A percentile compares a stretch with the other conserved stretches of the same genome.
Conservation (phyloP, 306 rosid genomes). For the Trifolium pratense region DNA sequence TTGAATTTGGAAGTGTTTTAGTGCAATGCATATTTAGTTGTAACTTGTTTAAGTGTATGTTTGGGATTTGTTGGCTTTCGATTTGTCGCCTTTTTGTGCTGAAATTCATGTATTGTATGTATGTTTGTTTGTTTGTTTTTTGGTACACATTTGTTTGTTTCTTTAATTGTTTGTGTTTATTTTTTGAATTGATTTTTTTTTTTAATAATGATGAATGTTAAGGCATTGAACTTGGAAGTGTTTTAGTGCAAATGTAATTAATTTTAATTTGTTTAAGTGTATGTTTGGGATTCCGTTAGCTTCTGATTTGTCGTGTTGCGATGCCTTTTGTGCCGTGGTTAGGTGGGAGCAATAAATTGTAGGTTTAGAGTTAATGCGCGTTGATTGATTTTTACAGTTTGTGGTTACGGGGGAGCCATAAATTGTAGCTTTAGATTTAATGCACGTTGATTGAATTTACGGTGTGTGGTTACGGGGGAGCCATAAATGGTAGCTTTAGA, state of each 20-base stretch:
- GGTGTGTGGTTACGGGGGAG: not conserved
- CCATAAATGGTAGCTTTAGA: not conserved
- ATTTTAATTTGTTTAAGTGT: not conserved
- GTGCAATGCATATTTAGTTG: slow-evolving; percentile 17
- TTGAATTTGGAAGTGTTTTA: slow-evolving; percentile 22
- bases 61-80: not conserved
- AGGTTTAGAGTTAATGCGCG: not conserved
- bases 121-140: too few relatives aligned
- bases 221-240: slow-evolving; percentile 26
- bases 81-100: not conserved
- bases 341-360: not conserved
- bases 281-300: not conserved
- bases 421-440: not conserved
- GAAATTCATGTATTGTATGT: too few relatives aligned
- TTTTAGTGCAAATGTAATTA: slow-evolving; percentile 18
- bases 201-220: not conserved
- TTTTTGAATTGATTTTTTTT: not conserved
- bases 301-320: not conserved
- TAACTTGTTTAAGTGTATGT: not conserved
- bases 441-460: not conserved
- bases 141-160: not conserved
- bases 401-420: not conserved
- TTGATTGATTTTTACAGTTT: not conserved
- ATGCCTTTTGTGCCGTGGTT: not conserved
- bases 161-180: not conserved